Conservation (phyloP, 768 basidiomycete species). For the Cantharellus anzutake region DNA sequence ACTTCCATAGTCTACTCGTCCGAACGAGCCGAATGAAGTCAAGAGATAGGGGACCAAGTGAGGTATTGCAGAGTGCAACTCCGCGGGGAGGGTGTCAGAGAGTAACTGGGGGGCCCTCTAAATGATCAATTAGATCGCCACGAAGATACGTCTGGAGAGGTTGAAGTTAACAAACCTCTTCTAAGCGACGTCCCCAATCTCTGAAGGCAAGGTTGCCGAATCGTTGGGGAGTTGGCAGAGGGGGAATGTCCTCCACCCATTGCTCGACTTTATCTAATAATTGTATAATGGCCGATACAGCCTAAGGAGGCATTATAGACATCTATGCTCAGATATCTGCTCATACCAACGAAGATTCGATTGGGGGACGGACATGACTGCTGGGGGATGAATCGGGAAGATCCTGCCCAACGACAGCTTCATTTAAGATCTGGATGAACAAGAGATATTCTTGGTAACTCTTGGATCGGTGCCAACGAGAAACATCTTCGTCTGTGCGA, state of each 20-base stretch:
- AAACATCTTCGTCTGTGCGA: slow-evolving; percentile 51
- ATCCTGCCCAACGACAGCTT: slow-evolving; percentile 49
- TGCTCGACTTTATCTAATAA: slow-evolving; percentile 45
- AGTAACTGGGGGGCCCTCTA: slow-evolving; percentile 25
- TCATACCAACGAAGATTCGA: not conserved
- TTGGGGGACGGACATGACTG: not conserved
- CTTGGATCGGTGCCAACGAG: slow-evolving; percentile 45
- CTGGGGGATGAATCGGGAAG: slow-evolving; percentile 16
- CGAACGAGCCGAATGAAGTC: slow-evolving; percentile 75
- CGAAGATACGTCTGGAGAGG: not conserved
- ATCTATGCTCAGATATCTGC: no score
- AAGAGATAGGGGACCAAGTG: slow-evolving; percentile 63
- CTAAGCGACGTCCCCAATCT: slow-evolving; percentile 58
- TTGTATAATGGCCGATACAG: slow-evolving; percentile 22
- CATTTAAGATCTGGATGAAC: slow-evolving; percentile 59
- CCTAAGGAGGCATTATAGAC: slow-evolving; percentile 10
- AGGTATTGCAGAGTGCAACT: slow-evolving; percentile 28
- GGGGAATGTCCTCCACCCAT: slow-evolving; percentile 74
- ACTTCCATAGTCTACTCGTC: slow-evolving; percentile 88
- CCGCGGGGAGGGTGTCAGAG: slow-evolving; percentile 26
- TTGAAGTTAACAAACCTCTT: slow-evolving; percentile 34
- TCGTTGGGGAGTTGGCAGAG: slow-evolving; percentile 51
- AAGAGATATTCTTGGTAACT: slow-evolving; percentile 58
- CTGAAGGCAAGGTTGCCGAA: slow-evolving; percentile 89
- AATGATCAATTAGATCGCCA: slow-evolving; percentile 1